Evolutionary conservation across 1,139 yeast genomes (phyloP).

Genomic region (Suhomyces anneliseae): DNA sequence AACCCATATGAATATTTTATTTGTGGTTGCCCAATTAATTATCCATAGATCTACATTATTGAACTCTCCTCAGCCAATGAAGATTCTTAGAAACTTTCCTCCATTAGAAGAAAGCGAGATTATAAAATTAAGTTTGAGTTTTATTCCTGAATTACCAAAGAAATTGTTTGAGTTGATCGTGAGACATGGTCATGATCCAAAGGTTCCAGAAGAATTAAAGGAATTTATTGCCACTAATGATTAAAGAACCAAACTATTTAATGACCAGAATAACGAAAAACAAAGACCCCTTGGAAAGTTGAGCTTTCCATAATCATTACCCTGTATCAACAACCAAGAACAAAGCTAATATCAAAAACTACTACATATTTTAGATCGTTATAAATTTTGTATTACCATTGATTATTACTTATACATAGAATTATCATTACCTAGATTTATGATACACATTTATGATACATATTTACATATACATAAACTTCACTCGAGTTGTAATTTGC

Average conservation of each 20-base stretch:
- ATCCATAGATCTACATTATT: constrained; percentile 64
- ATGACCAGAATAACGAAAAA: no score
- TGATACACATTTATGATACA: no score
- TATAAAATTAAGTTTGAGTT: constrained; percentile 76
- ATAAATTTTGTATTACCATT: no score
- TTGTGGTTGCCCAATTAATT: constrained; percentile 81
- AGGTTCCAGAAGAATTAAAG: constrained; percentile 42
- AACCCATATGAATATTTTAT: constrained; percentile 79
- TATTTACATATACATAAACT: no score
- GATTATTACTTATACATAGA: no score
- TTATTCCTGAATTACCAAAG: constrained; percentile 74
- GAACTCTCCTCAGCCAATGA: constrained; percentile 67
- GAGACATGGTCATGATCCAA: constrained; percentile 67
- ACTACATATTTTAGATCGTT: no score
- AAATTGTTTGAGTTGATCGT: constrained; percentile 65
- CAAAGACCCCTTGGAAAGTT: no score
- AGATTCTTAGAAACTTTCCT: constrained; percentile 72
- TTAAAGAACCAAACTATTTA: neutral
- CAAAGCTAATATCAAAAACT: no score
- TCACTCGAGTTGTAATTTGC: no score
- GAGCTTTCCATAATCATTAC: no score
- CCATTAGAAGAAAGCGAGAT: constrained; percentile 70
- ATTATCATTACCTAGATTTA: no score
- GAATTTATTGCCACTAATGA: constrained; percentile 14
- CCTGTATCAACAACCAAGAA: no score